A percentile compares a stretch with the other conserved stretches of the same genome.
phyloP scores from a whole-genome alignment of 768 basidiomycete genomes.

The Phylloporus arenicola region DNA sequence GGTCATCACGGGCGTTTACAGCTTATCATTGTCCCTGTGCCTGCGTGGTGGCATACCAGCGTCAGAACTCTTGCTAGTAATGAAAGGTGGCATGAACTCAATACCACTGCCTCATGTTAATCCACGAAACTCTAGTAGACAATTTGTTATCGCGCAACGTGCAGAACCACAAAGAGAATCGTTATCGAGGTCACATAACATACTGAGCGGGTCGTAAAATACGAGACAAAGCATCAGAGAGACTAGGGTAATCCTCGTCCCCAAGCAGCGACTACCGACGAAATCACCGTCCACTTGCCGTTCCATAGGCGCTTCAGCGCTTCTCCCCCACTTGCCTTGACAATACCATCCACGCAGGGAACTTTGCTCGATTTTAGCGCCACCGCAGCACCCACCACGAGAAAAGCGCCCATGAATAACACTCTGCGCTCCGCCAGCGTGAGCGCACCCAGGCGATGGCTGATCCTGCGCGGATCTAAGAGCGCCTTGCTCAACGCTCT shows the following conservation, averaged over 20 bases:
- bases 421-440: constrained; percentile 25
- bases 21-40: too few relatives aligned
- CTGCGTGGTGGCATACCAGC: too few relatives aligned
- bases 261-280: constrained; percentile 25
- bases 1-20: too few relatives aligned
- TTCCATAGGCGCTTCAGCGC: constrained; percentile 23
- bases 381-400: constrained; percentile 67
- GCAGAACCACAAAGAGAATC: background rate
- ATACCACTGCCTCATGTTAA: background rate
- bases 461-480: constrained; percentile 15
- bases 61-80: too few relatives aligned
- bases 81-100: too few relatives aligned
- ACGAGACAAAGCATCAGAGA: background rate
- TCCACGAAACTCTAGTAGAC: too few relatives aligned
- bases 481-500: constrained; percentile 5
- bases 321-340: constrained; percentile 11
- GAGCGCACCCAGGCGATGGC: constrained; percentile 22
- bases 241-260: constrained; percentile 23
- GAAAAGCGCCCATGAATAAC: constrained; percentile 58
- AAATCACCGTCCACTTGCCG: constrained; percentile 17
- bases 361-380: constrained; percentile 32
- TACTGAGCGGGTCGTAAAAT: background rate
- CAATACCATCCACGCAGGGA: constrained; percentile 11
- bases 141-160: background rate
- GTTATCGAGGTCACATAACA: constrained; percentile 1